Percentiles rank a stretch among this genome's conserved stretches.
Evolutionary conservation across 768 basidiomycete genomes (phyloP).

Genomic region (Suillus hirtellus): DNA sequence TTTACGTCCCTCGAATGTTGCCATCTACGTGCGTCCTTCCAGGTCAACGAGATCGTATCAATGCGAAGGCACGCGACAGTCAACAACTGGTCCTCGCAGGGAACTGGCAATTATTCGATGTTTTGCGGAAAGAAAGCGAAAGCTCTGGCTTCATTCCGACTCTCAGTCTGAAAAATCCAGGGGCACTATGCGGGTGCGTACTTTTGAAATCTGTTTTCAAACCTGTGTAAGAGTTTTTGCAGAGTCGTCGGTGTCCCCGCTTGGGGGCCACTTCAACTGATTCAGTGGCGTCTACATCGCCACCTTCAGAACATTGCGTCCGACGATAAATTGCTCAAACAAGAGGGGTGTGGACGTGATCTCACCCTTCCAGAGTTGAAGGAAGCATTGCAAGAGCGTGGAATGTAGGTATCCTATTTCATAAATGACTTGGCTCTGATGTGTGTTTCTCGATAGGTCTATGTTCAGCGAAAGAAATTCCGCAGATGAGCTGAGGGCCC

Average conservation of each 20-base stretch:
- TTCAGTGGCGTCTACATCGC: conserved; percentile 36
- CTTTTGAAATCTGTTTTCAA: neutral
- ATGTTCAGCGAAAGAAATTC: conserved; percentile 42
- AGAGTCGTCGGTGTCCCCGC: conserved; percentile 40
- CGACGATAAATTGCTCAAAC: conserved; percentile 65
- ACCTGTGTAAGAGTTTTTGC: neutral
- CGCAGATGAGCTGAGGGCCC: conserved; percentile 46
- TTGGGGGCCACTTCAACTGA: conserved; percentile 38
- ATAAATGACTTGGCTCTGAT: neutral
- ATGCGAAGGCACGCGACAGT: conserved; percentile 47
- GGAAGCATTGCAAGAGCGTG: conserved; percentile 74
- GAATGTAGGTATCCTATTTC: conserved; percentile 54
- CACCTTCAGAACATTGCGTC: conserved; percentile 43
- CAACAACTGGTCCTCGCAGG: conserved; percentile 42
- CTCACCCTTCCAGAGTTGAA: conserved; percentile 57
- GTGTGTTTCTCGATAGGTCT: conserved; percentile 2
- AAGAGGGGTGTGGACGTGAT: conserved; percentile 43
- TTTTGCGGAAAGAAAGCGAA: conserved; percentile 35
- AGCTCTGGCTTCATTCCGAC: conserved; percentile 28
- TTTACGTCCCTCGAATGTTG: conserved; percentile 82
- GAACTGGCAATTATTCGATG: conserved; percentile 40
- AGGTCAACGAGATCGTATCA: conserved; percentile 70
- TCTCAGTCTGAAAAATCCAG: conserved; percentile 20
- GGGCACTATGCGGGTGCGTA: conserved; percentile 61
- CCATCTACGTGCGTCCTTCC: conserved; percentile 88